Base-by-base conservation (phyloP, 192 early-diverging fungal species). In the Allomyces macrogynus region DNA sequence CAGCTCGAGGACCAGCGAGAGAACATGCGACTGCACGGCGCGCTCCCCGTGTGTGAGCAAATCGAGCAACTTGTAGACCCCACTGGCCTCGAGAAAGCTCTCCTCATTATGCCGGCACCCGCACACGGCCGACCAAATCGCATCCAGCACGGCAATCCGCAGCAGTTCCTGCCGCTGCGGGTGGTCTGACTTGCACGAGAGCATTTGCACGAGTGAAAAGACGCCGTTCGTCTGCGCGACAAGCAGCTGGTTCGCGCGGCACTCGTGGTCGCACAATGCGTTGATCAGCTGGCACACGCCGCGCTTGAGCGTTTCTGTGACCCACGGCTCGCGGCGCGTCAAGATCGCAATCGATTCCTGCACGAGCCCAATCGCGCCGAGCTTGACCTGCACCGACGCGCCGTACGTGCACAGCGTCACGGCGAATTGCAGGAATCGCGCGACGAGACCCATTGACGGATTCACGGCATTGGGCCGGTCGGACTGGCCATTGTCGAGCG, bases 71-170 rank as follows among this genome's bases (percentile, higher is more conserved):
- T 32, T 44, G 12, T n/a, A 64, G 32, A 23, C 18, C 1, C 64
- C 64, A 4, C 64, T 42, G 8, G 23, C 32, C 22, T 64, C 64
- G 32, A 64, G 43, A 64, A 64, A 42, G 5, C 14, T 18, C 25
- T 27, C 64, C 22, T 64, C 64, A 22, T 32, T 42, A 9, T 42
- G 32, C 10, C 27, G 23, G 23, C 64, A 24, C 23, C 27, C 64
- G 22, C 14, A 12, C 23, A 64, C 64, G 23, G 20, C 64, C 64
- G 26, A 27, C 64, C 64, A 64, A 22, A 64, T 14, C 12, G 49
- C 49, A 5, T 57, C 49, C 9, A 57, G 49, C 49, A 57, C 49
- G 49, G 49, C 49, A 57, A 57, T 57, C 16, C 49, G 49, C 49
- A 57, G 4, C 20, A 20, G 12, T 20, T 20, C 16, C 49, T 57